Conservation (phyloP, 192 early-diverging fungal species). For the Entomortierella chlamydospora region DNA sequence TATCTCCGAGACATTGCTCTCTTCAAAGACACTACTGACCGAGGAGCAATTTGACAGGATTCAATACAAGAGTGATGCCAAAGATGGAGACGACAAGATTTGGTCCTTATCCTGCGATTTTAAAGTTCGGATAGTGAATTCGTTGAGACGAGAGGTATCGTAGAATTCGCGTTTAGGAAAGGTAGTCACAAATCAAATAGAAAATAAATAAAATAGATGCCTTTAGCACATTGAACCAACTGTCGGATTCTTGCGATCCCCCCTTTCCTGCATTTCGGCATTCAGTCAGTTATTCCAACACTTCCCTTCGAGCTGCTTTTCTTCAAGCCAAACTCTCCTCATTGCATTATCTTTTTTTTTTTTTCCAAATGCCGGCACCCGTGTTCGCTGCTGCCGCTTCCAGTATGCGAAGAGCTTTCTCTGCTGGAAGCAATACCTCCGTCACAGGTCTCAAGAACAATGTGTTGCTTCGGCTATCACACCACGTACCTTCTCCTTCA, state of each 20-base stretch:
- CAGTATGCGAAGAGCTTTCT: slow-evolving; percentile 8
- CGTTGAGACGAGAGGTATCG: too few relatives aligned
- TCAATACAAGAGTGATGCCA: background rate
- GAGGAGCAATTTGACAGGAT: slow-evolving; percentile 29
- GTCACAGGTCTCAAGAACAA: background rate
- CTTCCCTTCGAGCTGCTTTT: too few relatives aligned
- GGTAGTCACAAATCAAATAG: too few relatives aligned
- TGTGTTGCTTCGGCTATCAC: background rate
- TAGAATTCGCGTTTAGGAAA: too few relatives aligned
- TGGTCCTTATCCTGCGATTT: slow-evolving; percentile 39
- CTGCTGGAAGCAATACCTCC: background rate
- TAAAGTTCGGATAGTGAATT: slow-evolving; percentile 25
- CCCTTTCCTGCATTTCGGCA: too few relatives aligned
- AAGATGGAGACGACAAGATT: slow-evolving; percentile 13
- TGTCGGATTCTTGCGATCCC: too few relatives aligned
- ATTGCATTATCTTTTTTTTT: too few relatives aligned
- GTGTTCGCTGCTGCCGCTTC: background rate
- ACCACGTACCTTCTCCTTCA: background rate
- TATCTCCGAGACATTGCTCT: slow-evolving; percentile 23
- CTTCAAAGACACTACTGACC: slow-evolving; percentile 29
- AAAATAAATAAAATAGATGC: too few relatives aligned
- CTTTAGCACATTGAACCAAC: too few relatives aligned
- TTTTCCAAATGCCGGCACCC: background rate
- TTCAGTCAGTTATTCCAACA: too few relatives aligned
- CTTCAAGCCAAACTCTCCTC: too few relatives aligned